A percentile compares a stretch with the other conserved stretches of the same genome.
Conservation (phyloP, 2,329 filamentous ascomycete species). For the Sclerotinia spermophila region DNA sequence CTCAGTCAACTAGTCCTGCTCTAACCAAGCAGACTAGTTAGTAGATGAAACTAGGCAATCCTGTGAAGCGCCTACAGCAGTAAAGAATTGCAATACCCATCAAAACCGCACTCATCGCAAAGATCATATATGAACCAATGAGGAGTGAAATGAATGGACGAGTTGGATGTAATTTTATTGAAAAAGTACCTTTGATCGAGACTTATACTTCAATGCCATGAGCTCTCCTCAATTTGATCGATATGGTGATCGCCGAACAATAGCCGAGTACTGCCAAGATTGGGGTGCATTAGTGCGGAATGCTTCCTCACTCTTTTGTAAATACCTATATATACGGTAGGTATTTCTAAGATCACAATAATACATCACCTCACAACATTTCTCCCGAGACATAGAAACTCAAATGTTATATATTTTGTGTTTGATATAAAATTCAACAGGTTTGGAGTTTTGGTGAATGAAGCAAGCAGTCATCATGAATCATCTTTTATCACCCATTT, state of each 20-base stretch:
- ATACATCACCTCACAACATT: not conserved
- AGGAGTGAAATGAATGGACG: not conserved
- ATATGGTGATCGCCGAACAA: not conserved
- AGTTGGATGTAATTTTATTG: not conserved
- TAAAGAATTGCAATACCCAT: not conserved
- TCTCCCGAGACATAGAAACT: not conserved
- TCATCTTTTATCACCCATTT: not conserved
- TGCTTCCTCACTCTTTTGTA: not conserved
- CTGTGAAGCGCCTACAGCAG: not conserved
- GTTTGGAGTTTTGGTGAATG: not conserved
- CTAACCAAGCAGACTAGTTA: not conserved
- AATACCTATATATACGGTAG: too few species aligned
- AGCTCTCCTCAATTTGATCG: not conserved
- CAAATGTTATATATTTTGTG: not conserved
- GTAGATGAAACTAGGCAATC: not conserved
- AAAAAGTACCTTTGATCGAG: not conserved
- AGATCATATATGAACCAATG: not conserved
- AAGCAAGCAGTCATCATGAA: not conserved
- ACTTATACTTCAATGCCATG: not conserved
- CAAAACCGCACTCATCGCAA: not conserved
- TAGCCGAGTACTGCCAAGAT: not conserved
- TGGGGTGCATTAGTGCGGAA: slow-evolving; percentile 2
- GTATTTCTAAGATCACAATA: not conserved
- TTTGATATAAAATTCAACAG: not conserved
- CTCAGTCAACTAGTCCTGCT: not conserved